Percentiles rank a stretch among this genome's conserved stretches.
phyloP scores from a whole-genome alignment of 805 yeast genomes.

The Candida mattraensis region DNA sequence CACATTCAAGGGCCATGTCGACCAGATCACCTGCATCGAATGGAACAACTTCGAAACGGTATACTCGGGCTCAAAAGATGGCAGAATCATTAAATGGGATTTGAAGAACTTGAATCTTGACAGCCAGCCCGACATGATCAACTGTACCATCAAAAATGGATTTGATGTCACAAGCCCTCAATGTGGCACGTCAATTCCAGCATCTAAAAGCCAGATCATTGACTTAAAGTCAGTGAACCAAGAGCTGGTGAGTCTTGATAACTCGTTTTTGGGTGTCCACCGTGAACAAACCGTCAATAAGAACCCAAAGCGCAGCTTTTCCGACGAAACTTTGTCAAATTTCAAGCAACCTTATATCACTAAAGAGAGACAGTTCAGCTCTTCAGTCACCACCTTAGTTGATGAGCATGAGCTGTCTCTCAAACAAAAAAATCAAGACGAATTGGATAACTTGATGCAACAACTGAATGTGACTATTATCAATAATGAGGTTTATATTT shows the following conservation, averaged over 20 bases:
- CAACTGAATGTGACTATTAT: constrained; percentile 17
- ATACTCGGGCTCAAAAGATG: constrained; percentile 63
- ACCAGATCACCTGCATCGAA: constrained; percentile 52
- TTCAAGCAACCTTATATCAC: too few species aligned
- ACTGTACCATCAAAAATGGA: constrained; percentile 49
- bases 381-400: constrained; percentile 18
- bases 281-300: constrained; percentile 1
- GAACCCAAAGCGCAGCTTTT: constrained; percentile 13
- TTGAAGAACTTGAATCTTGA: constrained; percentile 24
- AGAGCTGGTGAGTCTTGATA: constrained; percentile 53
- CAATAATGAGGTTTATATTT: constrained; percentile 15
- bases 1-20: constrained; percentile 54
- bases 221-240: constrained; percentile 40
- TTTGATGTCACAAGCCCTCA: constrained; percentile 31
- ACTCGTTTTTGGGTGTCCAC: constrained; percentile 58
- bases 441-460: constrained; percentile 4
- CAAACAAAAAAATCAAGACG: neutral
- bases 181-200: constrained; percentile 65
- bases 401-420: constrained; percentile 5
- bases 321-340: constrained; percentile 19
- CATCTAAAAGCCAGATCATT: constrained; percentile 51
- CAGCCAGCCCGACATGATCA: constrained; percentile 5
- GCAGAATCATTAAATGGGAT: constrained; percentile 70
- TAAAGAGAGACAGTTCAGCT: constrained; percentile 10
- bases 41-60: constrained; percentile 49